These are phyloP conservation scores for Schwanniomyces etchellsii DNA, from an alignment of 1,139 yeast genomes.

Conservation along the genomic window DNA sequence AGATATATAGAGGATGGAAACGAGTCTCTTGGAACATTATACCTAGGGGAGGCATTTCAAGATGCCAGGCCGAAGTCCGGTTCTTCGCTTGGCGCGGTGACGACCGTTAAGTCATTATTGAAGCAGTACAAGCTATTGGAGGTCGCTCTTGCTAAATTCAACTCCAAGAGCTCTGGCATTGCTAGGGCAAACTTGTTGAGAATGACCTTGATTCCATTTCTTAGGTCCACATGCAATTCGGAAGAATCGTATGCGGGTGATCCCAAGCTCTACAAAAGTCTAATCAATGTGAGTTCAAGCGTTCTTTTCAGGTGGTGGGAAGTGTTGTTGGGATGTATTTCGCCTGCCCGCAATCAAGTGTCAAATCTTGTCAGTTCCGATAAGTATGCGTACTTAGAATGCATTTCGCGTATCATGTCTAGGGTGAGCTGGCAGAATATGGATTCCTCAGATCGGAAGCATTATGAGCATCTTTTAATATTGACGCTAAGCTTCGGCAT, in stretches of 20 bases:
- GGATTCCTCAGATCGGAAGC: slow-evolving; percentile 16
- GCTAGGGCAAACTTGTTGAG: slow-evolving; percentile 64
- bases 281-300: slow-evolving; percentile 30
- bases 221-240: slow-evolving; percentile 35
- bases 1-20: too few relatives aligned
- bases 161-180: slow-evolving; percentile 45
- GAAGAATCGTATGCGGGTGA: slow-evolving; percentile 17
- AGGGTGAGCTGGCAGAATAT: slow-evolving; percentile 55
- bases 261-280: slow-evolving; percentile 25
- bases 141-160: slow-evolving; percentile 41
- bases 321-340: slow-evolving; percentile 42
- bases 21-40: too few relatives aligned
- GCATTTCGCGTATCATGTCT: slow-evolving; percentile 60
- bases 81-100: not conserved
- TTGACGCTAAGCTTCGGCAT: slow-evolving; percentile 56
- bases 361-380: slow-evolving; percentile 31
- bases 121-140: slow-evolving; percentile 42
- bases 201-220: slow-evolving; percentile 59
- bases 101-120: slow-evolving; percentile 18
- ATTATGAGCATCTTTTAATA: slow-evolving; percentile 32
- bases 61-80: slow-evolving; percentile 1
- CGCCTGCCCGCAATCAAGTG: slow-evolving; percentile 24
- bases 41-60: too few relatives aligned
- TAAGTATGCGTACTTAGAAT: slow-evolving; percentile 67
- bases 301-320: slow-evolving; percentile 65